A percentile compares a stretch with the other conserved stretches of the same genome.
These are phyloP conservation scores for Euphorbia lathyris DNA, from an alignment of 345 rosid genomes.

Conservation along the genomic window DNA sequence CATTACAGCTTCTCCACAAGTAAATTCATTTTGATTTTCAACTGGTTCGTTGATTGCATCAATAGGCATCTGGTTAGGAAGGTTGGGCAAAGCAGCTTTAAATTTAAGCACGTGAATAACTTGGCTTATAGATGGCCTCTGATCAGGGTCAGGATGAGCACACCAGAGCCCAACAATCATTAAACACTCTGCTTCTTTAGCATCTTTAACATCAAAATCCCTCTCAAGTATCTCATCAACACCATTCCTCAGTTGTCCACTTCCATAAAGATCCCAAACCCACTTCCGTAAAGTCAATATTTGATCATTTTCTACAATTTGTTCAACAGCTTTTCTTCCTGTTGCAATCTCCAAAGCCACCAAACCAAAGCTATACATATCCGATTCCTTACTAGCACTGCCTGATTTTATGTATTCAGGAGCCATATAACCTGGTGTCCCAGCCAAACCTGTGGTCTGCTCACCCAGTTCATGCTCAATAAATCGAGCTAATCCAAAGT, in stretches of 20 bases:
- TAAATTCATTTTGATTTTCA: not conserved
- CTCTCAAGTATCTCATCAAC: conserved; percentile 23
- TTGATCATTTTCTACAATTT: conserved; percentile 10
- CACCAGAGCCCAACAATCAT: conserved; percentile 38
- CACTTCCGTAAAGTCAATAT: conserved; percentile 40
- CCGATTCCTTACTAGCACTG: conserved; percentile 42
- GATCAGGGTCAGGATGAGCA: conserved; percentile 14
- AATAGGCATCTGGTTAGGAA: conserved; percentile 28
- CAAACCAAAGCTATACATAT: conserved; percentile 43
- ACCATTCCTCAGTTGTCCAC: conserved; percentile 9
- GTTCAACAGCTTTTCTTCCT: conserved; percentile 30
- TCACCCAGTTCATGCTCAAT: not conserved
- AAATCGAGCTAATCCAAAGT: conserved; percentile 38
- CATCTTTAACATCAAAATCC: conserved; percentile 31
- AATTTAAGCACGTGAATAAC: conserved; percentile 27
- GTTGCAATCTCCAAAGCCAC: conserved; percentile 39
- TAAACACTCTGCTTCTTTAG: conserved; percentile 35
- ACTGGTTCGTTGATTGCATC: not conserved
- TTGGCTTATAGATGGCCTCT: conserved; percentile 29
- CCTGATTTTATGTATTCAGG: conserved; percentile 48
- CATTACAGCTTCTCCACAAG: not conserved
- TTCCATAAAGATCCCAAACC: conserved; percentile 43
- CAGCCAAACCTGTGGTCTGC: conserved; percentile 42
- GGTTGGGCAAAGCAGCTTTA: conserved; percentile 19
- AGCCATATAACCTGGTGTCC: conserved; percentile 48